Conservation (phyloP, 1,139 yeast genomes). For the Nakaseomyces sp. region DNA sequence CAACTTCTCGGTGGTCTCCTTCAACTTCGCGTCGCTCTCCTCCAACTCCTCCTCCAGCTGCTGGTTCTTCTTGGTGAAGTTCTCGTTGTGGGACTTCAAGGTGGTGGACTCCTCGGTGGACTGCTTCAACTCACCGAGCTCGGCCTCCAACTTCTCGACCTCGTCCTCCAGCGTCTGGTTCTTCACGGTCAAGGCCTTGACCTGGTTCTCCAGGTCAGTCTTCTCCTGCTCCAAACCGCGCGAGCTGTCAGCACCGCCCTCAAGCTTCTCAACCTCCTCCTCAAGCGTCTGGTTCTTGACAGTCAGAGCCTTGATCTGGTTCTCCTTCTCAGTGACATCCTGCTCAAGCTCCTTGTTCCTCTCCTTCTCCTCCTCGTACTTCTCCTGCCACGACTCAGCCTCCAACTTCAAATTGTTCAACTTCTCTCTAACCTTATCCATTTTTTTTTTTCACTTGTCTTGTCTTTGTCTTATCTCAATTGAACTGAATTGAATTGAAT, state of each 20-base stretch:
- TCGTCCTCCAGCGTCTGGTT: slow-evolving; percentile 85
- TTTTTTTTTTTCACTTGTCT: slow-evolving; percentile 4
- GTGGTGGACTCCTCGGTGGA: slow-evolving; percentile 90
- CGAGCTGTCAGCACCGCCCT: slow-evolving; percentile 65
- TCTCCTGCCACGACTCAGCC: slow-evolving; percentile 96
- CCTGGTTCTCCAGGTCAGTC: slow-evolving; percentile 89
- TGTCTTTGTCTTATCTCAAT: not conserved
- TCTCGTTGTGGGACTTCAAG: slow-evolving; percentile 81
- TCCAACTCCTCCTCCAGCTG: slow-evolving; percentile 92
- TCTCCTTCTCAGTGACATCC: slow-evolving; percentile 84
- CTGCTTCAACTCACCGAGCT: slow-evolving; percentile 73
- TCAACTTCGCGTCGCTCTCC: slow-evolving; percentile 81
- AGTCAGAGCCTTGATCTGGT: slow-evolving; percentile 85
- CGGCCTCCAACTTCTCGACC: slow-evolving; percentile 79
- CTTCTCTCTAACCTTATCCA: slow-evolving; percentile 42
- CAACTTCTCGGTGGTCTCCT: slow-evolving; percentile 87
- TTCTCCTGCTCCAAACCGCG: slow-evolving; percentile 38
- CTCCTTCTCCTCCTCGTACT: slow-evolving; percentile 77
- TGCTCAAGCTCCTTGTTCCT: slow-evolving; percentile 87
- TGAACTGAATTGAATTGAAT: not conserved
- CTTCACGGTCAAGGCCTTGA: slow-evolving; percentile 86
- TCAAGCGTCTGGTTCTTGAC: slow-evolving; percentile 90
- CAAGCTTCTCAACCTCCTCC: slow-evolving; percentile 83
- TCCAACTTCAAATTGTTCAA: slow-evolving; percentile 84
- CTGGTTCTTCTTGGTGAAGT: slow-evolving; percentile 84